phyloP scores from a whole-genome alignment of 75 land plant genomes.

The Pseudotsuga menziesii region DNA sequence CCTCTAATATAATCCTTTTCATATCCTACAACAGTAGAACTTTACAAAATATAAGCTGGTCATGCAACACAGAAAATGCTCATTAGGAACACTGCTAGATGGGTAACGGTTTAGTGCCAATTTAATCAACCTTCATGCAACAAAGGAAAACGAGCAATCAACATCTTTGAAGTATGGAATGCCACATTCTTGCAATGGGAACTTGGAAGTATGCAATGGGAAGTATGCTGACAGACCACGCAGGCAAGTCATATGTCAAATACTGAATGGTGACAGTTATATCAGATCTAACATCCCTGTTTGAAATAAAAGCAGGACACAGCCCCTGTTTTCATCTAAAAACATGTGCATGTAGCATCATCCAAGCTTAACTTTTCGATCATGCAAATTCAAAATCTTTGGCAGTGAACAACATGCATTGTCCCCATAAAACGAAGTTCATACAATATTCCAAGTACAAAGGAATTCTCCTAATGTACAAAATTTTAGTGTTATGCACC shows the following conservation, averaged over 20 bases:
- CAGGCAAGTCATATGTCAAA: constrained; percentile 60
- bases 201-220: constrained; percentile 97
- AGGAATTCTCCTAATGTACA: neutral
- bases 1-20: too few relatives aligned
- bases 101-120: too few relatives aligned
- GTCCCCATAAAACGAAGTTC: neutral
- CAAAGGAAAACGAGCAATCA: too few relatives aligned
- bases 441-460: neutral
- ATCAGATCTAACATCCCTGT: constrained; percentile 59
- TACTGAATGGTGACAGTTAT: constrained; percentile 54
- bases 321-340: constrained; percentile 7
- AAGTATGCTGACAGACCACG: constrained; percentile 96
- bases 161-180: too few relatives aligned
- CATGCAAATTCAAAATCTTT: constrained; percentile 2
- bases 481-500: neutral
- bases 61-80: too few relatives aligned
- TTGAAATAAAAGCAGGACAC: constrained; percentile 95
- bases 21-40: too few relatives aligned
- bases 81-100: too few relatives aligned
- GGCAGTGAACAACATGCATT: neutral
- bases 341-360: constrained; percentile 5
- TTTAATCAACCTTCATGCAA: too few relatives aligned
- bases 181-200: constrained; percentile 71
- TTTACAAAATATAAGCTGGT: too few relatives aligned
- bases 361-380: neutral